Base-by-base conservation (phyloP, 495 filamentous ascomycete genomes). In the Chaetomium fimeti region DNA sequence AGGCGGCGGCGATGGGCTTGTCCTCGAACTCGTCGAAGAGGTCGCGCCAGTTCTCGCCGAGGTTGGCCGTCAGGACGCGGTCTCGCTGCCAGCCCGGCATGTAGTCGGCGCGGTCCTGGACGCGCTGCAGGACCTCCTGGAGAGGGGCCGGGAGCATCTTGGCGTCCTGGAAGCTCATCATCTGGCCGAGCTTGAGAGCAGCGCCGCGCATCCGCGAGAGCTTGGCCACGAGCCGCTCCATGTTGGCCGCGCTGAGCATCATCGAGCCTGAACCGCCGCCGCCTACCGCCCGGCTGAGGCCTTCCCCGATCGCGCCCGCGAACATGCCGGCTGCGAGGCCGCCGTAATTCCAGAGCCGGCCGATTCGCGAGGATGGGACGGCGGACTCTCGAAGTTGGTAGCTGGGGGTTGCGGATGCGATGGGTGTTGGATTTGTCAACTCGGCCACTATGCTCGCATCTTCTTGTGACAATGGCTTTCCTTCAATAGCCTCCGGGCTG, bases 81-180 rank as follows among this genome's bases (percentile, higher is more conserved):
- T 98, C 86, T 8, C 93, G 89, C 72, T 98, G 94, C 63, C 86
- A 93, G 27, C 89, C 83, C 1, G 94, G 94, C 94, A 98, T 98
- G 78, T 97, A 98, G 74, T 98, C 94, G 25, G 94, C 94, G 54
- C 90, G 89, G 75, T 98, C 95, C 74, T 98, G 94, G 0, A 98
- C 95, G 1, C 94, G 87, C 71, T 94, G 91, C 20, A 98, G 82
- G 36, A 98, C 91, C 68, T 92, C 83, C 59, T 91, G 87, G 32
- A 98, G 91, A 0, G 89, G 84, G 2, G 83, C 85, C 5, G 94
- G 94, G 0, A 98, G 84, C 88, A 98, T 90, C 72, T 96, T 97
- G n/a, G 90, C 86, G 75, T 98, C 93, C 86, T 98, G 94, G 71
- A 98, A 92, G 70, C 90, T 94, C 78, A 98, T 88, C 89, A 98